Evolutionary conservation across 208 protist species (phyloP).

Genomic region (Borovskyia barvae): DNA sequence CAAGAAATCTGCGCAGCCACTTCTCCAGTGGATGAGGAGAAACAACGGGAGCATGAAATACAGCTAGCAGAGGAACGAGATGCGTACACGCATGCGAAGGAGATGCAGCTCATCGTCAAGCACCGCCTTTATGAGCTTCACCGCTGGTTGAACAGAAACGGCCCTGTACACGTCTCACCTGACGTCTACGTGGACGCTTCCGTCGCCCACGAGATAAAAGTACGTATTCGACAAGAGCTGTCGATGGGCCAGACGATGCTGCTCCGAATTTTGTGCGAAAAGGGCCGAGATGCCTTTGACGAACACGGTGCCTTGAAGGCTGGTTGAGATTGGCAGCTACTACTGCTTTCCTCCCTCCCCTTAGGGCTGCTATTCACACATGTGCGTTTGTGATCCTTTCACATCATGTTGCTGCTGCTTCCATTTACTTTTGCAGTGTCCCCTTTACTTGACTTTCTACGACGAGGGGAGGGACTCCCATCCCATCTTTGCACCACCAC

Average conservation of each 20-base stretch:
- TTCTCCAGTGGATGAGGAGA: background rate
- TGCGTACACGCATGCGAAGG: background rate
- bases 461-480: background rate
- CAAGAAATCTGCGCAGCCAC: too few relatives aligned
- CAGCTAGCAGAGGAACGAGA: background rate
- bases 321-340: background rate
- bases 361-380: too few relatives aligned
- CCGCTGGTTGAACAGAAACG: background rate
- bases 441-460: background rate
- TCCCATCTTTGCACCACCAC: too few relatives aligned
- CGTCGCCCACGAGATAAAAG: background rate
- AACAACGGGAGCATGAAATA: background rate
- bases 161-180: background rate
- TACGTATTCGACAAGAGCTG: constrained; percentile 13
- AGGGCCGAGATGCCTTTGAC: background rate
- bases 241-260: constrained; percentile 6
- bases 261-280: constrained; percentile 14
- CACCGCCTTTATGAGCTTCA: constrained; percentile 5
- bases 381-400: too few relatives aligned
- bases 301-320: background rate
- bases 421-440: too few relatives aligned
- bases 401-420: constrained; percentile 3
- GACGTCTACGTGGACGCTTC: background rate
- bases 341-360: background rate
- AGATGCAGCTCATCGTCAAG: constrained; percentile 6